A percentile compares a stretch with the other conserved stretches of the same genome.
Conservation (phyloP, 192 early-diverging fungal species). For the Podila epicladia region DNA sequence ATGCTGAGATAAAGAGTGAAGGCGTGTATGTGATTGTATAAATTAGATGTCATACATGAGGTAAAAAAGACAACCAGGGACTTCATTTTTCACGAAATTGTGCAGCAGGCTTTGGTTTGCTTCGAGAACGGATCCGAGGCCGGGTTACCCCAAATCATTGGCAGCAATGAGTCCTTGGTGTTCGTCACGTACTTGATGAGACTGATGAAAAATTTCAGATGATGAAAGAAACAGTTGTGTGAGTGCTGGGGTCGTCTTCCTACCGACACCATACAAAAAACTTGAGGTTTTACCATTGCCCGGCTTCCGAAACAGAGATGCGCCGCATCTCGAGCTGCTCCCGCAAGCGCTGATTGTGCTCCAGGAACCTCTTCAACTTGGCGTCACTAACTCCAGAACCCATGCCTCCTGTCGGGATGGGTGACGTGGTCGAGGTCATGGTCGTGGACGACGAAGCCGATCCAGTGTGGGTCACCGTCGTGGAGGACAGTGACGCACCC, state of each 20-base stretch:
- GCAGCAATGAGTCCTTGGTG: constrained; percentile 71
- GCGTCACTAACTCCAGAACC: constrained; percentile 60
- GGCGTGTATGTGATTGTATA: no score
- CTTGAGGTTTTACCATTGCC: constrained; percentile 38
- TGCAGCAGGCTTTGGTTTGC: constrained; percentile 56
- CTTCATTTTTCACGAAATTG: constrained; percentile 19
- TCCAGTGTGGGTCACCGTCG: background rate
- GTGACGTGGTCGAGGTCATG: constrained; percentile 14
- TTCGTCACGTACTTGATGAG: constrained; percentile 65
- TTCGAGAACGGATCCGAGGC: constrained; percentile 70
- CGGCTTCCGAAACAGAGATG: constrained; percentile 79
- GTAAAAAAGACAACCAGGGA: background rate
- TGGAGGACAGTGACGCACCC: background rate
- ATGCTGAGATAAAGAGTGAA: no score
- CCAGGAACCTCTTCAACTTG: constrained; percentile 76
- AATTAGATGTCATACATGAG: no score
- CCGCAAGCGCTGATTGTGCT: constrained; percentile 77
- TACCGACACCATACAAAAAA: background rate
- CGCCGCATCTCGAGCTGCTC: constrained; percentile 83
- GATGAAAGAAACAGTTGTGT: background rate
- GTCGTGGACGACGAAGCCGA: constrained; percentile 22
- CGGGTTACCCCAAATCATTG: constrained; percentile 68
- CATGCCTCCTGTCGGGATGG: background rate
- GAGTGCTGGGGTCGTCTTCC: background rate
- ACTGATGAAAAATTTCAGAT: background rate